phyloP scores from a whole-genome alignment of 1,139 yeast species.

The Candida pseudocylindracea region DNA sequence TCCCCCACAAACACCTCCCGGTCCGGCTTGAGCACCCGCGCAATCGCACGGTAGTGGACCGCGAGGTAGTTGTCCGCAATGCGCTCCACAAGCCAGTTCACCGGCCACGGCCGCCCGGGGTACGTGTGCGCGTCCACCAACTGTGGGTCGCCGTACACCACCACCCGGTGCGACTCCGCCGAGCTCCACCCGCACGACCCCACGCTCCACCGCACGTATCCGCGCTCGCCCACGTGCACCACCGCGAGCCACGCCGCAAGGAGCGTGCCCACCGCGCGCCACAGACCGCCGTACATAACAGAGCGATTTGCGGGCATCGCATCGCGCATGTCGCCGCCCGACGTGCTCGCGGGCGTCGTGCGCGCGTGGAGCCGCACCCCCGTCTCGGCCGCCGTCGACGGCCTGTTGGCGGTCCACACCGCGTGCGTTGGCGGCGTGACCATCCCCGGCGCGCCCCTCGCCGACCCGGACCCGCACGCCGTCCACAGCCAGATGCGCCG shows the following conservation, averaged over 20 bases:
- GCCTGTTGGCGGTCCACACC: too few relatives aligned
- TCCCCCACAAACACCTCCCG: conserved; percentile 71
- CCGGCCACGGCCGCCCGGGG: conserved; percentile 24
- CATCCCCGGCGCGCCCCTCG: too few relatives aligned
- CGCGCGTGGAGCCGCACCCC: too few relatives aligned
- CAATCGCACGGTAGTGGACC: conserved; percentile 49
- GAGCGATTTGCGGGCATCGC: too few relatives aligned
- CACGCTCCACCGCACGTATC: conserved; percentile 25
- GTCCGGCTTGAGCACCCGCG: conserved; percentile 45
- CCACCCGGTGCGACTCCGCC: conserved; percentile 56
- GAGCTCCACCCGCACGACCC: conserved; percentile 33
- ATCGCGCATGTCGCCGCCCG: too few relatives aligned
- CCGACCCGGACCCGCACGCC: too few relatives aligned
- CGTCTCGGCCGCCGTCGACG: too few relatives aligned
- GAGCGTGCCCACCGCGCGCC: neutral
- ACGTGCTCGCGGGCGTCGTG: too few relatives aligned
- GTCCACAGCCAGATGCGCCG: too few relatives aligned
- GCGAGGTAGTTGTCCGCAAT: conserved; percentile 58
- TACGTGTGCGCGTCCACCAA: conserved; percentile 63
- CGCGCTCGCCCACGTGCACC: conserved; percentile 39
- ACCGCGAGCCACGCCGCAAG: conserved; percentile 6
- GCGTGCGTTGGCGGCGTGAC: too few relatives aligned
- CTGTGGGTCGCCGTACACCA: conserved; percentile 82
- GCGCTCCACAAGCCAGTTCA: conserved; percentile 22
- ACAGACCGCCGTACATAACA: too few relatives aligned